Percentiles rank a stretch among this genome's conserved stretches.
phyloP scores from a whole-genome alignment of 148 eudicot species.

The Selenicereus undatus region DNA sequence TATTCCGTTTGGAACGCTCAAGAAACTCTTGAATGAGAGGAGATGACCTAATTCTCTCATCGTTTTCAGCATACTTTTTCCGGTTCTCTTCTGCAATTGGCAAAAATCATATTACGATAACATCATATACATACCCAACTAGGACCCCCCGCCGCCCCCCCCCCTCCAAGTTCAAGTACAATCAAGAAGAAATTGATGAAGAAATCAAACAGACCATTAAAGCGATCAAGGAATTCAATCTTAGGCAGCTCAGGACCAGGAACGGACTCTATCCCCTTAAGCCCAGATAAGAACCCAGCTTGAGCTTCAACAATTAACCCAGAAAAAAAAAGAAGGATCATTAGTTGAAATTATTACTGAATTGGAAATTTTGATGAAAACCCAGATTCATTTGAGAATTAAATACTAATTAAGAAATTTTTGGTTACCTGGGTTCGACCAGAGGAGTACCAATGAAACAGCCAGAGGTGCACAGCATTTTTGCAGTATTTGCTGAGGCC shows the following conservation, averaged over 20 bases:
- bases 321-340: not conserved
- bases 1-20: constrained; percentile 64
- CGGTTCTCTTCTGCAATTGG: constrained; percentile 70
- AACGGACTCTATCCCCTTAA: constrained; percentile 66
- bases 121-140: not conserved
- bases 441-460: constrained; percentile 49
- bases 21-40: constrained; percentile 85
- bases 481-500: constrained; percentile 21
- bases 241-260: constrained; percentile 86
- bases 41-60: constrained; percentile 79
- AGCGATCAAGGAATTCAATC: constrained; percentile 63
- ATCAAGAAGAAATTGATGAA: not conserved
- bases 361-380: not conserved
- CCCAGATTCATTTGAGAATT: too few relatives aligned
- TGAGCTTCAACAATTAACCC: constrained; percentile 49
- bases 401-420: not conserved
- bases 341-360: not conserved
- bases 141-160: too few relatives aligned
- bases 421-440: constrained; percentile 57
- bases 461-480: constrained; percentile 48
- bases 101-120: not conserved
- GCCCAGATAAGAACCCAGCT: constrained; percentile 86
- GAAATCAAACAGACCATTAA: constrained; percentile 43
- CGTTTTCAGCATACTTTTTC: constrained; percentile 78
- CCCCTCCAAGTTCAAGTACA: not conserved